These are phyloP conservation scores for Trifolium subterraneum DNA, from an alignment of 306 rosid species.

Conservation along the genomic window DNA sequence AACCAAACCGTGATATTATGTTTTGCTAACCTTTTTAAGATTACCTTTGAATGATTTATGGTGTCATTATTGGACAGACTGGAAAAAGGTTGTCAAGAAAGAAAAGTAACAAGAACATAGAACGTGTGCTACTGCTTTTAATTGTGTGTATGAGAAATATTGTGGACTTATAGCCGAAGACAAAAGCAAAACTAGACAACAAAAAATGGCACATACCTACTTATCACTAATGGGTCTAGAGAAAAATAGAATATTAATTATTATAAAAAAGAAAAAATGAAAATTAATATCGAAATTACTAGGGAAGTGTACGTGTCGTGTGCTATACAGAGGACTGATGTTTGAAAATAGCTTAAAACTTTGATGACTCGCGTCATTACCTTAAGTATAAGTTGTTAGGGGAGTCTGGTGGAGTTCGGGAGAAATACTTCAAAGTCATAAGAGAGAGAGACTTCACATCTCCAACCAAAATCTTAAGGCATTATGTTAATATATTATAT, in stretches of 20 bases:
- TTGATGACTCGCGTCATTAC: too few species aligned
- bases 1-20: conserved; percentile 37
- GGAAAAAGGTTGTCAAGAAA: conserved; percentile 63
- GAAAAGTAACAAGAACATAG: conserved; percentile 29
- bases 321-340: too few species aligned
- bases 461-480: too few species aligned
- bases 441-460: too few species aligned
- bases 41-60: conserved; percentile 44
- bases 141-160: conserved; percentile 40
- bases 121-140: conserved; percentile 39
- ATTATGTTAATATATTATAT: too few species aligned
- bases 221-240: neutral
- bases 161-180: conserved; percentile 33
- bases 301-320: neutral
- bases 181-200: conserved; percentile 42
- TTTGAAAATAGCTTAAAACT: too few species aligned
- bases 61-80: conserved; percentile 51
- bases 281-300: neutral
- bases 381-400: neutral
- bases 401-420: too few species aligned
- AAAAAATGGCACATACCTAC: conserved; percentile 36
- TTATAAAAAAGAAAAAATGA: neutral
- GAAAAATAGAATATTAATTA: neutral
- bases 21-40: conserved; percentile 20
- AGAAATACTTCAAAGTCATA: too few species aligned